Percentiles rank a stretch among this genome's conserved stretches.
These are phyloP conservation scores for Trichoderma arundinaceum DNA, from an alignment of 2,329 filamentous ascomycete species.

Conservation along the genomic window DNA sequence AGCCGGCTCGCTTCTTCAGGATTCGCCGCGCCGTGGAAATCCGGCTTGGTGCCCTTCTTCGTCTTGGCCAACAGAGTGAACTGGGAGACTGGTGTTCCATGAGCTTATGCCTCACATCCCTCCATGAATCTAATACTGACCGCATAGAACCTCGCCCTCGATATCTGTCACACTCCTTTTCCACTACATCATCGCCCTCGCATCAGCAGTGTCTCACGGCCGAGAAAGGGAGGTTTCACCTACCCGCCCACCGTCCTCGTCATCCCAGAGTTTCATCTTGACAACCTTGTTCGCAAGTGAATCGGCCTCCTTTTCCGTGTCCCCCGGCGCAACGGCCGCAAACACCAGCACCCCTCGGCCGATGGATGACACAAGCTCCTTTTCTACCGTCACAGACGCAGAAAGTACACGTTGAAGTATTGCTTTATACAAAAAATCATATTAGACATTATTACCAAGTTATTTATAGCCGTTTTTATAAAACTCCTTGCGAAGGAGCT, in stretches of 20 bases:
- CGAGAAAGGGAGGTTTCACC: constrained; percentile 31
- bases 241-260: constrained; percentile 72
- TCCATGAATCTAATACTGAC: constrained; percentile 53
- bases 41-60: constrained; percentile 95
- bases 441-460: constrained; percentile 30
- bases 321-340: constrained; percentile 86
- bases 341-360: constrained; percentile 89
- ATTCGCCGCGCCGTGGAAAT: constrained; percentile 87
- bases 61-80: constrained; percentile 92
- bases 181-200: constrained; percentile 65
- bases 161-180: constrained; percentile 89
- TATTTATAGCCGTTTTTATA: background rate
- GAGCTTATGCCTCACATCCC: background rate
- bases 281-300: constrained; percentile 82
- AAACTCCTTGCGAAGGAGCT: background rate
- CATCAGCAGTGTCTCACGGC: background rate
- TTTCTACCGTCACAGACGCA: constrained; percentile 93
- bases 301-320: constrained; percentile 87
- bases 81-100: constrained; percentile 77
- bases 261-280: constrained; percentile 91
- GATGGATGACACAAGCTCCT: constrained; percentile 87
- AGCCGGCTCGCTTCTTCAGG: constrained; percentile 78
- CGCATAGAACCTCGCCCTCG: constrained; percentile 89
- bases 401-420: constrained; percentile 93
- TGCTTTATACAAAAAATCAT: constrained; percentile 56